Conservation (phyloP, 495 filamentous ascomycete species). For the Rostrohypoxylon terebratum region DNA sequence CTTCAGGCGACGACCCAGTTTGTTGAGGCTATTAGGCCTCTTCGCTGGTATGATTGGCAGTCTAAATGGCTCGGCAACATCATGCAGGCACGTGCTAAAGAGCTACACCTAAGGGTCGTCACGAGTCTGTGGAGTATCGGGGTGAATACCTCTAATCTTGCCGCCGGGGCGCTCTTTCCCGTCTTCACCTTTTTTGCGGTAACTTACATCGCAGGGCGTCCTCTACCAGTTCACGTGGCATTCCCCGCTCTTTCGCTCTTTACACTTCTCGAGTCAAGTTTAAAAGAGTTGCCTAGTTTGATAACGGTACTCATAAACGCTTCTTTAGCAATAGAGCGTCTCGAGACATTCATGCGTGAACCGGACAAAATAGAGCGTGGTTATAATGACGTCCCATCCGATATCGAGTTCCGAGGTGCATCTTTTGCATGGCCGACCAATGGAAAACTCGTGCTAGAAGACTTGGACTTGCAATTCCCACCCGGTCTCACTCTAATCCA, state of each 20-base stretch:
- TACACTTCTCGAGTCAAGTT: slow-evolving; percentile 72
- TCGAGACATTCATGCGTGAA: slow-evolving; percentile 86
- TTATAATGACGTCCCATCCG: slow-evolving; percentile 35
- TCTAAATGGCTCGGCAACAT: slow-evolving; percentile 78
- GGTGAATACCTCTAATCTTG: slow-evolving; percentile 70
- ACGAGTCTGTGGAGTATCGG: slow-evolving; percentile 69
- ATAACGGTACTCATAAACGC: slow-evolving; percentile 80
- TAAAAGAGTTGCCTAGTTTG: slow-evolving; percentile 76
- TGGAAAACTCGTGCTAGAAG: slow-evolving; percentile 67
- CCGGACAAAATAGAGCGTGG: slow-evolving; percentile 70
- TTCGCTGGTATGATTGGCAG: slow-evolving; percentile 91
- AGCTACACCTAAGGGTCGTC: slow-evolving; percentile 73
- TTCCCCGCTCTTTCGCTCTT: slow-evolving; percentile 87
- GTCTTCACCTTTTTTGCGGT: slow-evolving; percentile 83
- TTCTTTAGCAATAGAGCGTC: slow-evolving; percentile 77
- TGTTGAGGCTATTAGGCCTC: slow-evolving; percentile 83
- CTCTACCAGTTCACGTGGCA: slow-evolving; percentile 78
- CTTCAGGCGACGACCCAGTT: slow-evolving; percentile 82
- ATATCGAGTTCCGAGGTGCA: slow-evolving; percentile 68
- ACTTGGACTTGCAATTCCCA: slow-evolving; percentile 70
- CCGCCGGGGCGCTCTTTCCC: slow-evolving; percentile 77
- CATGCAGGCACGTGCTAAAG: slow-evolving; percentile 74
- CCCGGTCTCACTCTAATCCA: slow-evolving; percentile 71
- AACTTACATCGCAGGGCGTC: slow-evolving; percentile 72
- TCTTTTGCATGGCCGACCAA: slow-evolving; percentile 83